Evolutionary conservation across 2,329 filamentous ascomycete genomes (phyloP), one percentile per base, ranked within the genome.

Genomic region (Trichoderma polysporum): DNA sequence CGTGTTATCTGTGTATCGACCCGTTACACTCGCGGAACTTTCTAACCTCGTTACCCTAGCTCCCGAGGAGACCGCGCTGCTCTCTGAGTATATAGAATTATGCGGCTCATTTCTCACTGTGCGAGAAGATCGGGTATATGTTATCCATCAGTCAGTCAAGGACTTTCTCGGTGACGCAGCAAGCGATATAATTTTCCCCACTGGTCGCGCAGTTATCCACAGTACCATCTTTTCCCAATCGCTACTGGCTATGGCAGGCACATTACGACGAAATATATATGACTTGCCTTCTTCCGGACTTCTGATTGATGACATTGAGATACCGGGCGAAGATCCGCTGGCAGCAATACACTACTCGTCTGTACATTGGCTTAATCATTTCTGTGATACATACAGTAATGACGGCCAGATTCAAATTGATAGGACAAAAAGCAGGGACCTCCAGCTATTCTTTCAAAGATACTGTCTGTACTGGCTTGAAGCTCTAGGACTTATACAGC

Each of bases 381-480:
- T 45, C n/a, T n/a, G n/a, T n/a, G n/a, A n/a, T n/a, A n/a, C n/a
- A n/a, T n/a, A n/a, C n/a, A n/a, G n/a, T n/a, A n/a, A n/a, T n/a
- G n/a, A n/a, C n/a, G n/a, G n/a, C n/a, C n/a, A n/a, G n/a, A n/a
- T n/a, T n/a, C n/a, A n/a, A n/a, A n/a, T n/a, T n/a, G n/a, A n/a
- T n/a, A n/a, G n/a, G n/a, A n/a, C n/a, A n/a, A n/a, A n/a, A n/a
- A n/a, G n/a, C n/a, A n/a, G n/a, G n/a, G n/a, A n/a, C n/a, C n/a
- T n/a, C n/a, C n/a, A n/a, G n/a, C n/a, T n/a, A n/a, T n/a, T n/a
- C n/a, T n/a, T n/a, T n/a, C n/a, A n/a, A n/a, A n/a, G n/a, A n/a
- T n/a, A n/a, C n/a, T n/a, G n/a, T 58, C 73, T 83, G 0, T 74
- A 82, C 61, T 83, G 79, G 80, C 71, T 84, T 4, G 80, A 83